Base-by-base conservation (phyloP, 2,329 filamentous ascomycete genomes). In the Colletotrichum sp. region DNA sequence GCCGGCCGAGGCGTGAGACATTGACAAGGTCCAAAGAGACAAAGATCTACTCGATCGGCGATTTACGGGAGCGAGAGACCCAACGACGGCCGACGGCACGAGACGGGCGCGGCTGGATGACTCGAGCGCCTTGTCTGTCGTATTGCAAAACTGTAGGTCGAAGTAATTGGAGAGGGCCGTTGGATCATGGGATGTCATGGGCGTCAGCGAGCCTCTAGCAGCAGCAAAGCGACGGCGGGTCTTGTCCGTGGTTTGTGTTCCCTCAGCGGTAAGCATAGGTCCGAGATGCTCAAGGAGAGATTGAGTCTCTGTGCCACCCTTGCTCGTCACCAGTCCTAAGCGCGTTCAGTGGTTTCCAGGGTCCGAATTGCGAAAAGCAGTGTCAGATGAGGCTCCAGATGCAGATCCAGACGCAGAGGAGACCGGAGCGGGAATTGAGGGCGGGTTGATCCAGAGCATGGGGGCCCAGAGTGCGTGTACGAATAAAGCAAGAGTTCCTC, bases 21-120 rank as follows among this genome's bases (percentile, higher is more conserved):
- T 22, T 22, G 56, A 25, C 36, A 56, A 28, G 30, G 30, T 65
- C 65, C 22, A 27, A 48, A 48, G 71, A 58, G 66, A 52, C 30
- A 15, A 56, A 32, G 71, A 70, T 74, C 71, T 56, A n/a, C 56
- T 69, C 36, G 71, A 73, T 73, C 71, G 65, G 71, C 71, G 65
- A 55, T 69, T 52, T 52, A 25, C 65, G 65, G 65, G 56, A 69
- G 39, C 39, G 22, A 62, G 56, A 32, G 22, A n/a, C 30, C 62
- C 62, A 28, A 72, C 62, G 70, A 55, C 30, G 56, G 48, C 39
- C 30, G 56, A 39, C 36, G 28, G 56, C 55, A 56, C 56, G 15
- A 65, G 30, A 61, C 55, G 52, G 34, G 30, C 48, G 30, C 65
- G 39, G 68, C 22, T 43, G n/a, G 48, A 66, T 32, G 62, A 72